Conservation (phyloP, 495 filamentous ascomycete species). For the Neurospora intermedia region DNA sequence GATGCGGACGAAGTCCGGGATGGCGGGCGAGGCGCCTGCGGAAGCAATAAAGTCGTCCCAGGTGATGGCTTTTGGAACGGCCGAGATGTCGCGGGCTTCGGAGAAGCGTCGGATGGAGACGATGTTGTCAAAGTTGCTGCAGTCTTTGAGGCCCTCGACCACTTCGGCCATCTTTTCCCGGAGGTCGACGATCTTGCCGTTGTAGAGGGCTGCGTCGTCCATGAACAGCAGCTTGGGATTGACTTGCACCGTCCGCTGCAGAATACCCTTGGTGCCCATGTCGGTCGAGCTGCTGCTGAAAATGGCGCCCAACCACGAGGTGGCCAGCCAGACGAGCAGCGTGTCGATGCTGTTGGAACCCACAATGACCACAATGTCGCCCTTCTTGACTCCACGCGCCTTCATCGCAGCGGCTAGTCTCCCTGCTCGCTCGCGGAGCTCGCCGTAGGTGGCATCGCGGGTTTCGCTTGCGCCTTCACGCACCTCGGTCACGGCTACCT, state of each 20-base stretch:
- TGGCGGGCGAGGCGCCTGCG: slow-evolving; percentile 23
- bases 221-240: slow-evolving; percentile 62
- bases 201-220: slow-evolving; percentile 70
- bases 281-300: slow-evolving; percentile 67
- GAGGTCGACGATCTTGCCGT: slow-evolving; percentile 62
- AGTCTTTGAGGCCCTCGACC: slow-evolving; percentile 45
- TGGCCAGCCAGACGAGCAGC: slow-evolving; percentile 52
- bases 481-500: slow-evolving; percentile 59
- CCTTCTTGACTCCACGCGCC: slow-evolving; percentile 49
- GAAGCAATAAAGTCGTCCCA: slow-evolving; percentile 41
- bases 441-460: slow-evolving; percentile 50
- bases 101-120: slow-evolving; percentile 57
- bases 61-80: slow-evolving; percentile 43
- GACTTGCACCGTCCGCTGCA: slow-evolving; percentile 64
- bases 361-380: slow-evolving; percentile 63
- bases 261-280: slow-evolving; percentile 65
- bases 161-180: slow-evolving; percentile 60
- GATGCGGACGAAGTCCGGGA: slow-evolving; percentile 44
- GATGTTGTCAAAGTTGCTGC: slow-evolving; percentile 50
- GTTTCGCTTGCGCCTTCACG: slow-evolving; percentile 54
- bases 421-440: slow-evolving; percentile 46
- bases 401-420: slow-evolving; percentile 51
- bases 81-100: slow-evolving; percentile 45
- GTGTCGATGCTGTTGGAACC: slow-evolving; percentile 67
- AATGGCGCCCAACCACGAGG: slow-evolving; percentile 54